Percentiles rank a stretch among this genome's conserved stretches.
These are phyloP conservation scores for Neurospora sp. DNA, from an alignment of 495 filamentous ascomycete genomes.

Conservation along the genomic window DNA sequence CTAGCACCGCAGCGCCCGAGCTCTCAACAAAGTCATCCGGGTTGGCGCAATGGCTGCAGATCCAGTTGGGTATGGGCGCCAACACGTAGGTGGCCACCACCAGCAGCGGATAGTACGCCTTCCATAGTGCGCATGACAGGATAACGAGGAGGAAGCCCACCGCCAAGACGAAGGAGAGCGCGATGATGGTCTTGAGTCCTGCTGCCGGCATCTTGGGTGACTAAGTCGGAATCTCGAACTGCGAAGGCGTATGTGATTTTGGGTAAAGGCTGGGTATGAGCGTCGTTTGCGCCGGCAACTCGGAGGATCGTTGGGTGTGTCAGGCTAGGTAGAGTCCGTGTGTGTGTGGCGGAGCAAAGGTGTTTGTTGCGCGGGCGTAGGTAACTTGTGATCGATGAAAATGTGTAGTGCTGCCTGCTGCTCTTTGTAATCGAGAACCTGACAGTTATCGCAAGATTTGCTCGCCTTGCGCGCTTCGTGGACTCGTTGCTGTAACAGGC, in stretches of 20 bases:
- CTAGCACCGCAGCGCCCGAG: slow-evolving; percentile 65
- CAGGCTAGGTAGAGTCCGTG: background rate
- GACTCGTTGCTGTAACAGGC: background rate
- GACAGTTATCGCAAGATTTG: background rate
- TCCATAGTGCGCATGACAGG: slow-evolving; percentile 88
- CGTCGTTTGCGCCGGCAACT: slow-evolving; percentile 3
- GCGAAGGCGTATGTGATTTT: background rate
- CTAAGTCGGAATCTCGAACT: background rate
- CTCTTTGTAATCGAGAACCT: background rate
- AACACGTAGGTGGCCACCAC: slow-evolving; percentile 93
- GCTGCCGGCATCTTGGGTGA: slow-evolving; percentile 51
- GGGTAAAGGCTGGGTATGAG: background rate
- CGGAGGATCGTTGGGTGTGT: background rate
- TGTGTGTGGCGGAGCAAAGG: background rate
- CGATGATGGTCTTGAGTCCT: slow-evolving; percentile 97
- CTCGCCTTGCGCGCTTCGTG: background rate
- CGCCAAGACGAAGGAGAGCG: slow-evolving; percentile 95
- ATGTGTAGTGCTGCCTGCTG: background rate
- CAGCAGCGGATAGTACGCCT: slow-evolving; percentile 84
- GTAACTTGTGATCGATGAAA: background rate
- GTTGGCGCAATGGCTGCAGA: slow-evolving; percentile 76
- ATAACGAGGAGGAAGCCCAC: slow-evolving; percentile 99
- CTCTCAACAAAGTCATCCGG: slow-evolving; percentile 96
- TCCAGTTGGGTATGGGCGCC: slow-evolving; percentile 91
- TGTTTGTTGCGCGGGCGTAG: background rate